Conservation (phyloP, 805 yeast genomes). For the Lipomyces sp. region DNA sequence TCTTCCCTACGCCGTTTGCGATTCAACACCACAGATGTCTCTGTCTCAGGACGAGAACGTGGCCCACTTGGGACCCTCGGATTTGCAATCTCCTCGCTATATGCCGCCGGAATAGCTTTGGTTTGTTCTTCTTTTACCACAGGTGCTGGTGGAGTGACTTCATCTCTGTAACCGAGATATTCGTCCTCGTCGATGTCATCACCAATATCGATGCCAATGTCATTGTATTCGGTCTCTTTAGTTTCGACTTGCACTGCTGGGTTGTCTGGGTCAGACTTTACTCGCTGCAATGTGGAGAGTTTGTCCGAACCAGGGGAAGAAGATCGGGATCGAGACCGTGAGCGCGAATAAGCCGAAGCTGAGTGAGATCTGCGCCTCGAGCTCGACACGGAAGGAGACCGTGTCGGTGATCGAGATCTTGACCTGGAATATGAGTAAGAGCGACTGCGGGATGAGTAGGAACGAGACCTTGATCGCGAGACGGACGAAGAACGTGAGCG, state of each 20-base stretch:
- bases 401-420: not conserved
- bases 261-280: not conserved
- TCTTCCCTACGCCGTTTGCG: slow-evolving; percentile 25
- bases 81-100: not conserved
- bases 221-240: slow-evolving; percentile 16
- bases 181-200: slow-evolving; percentile 23
- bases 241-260: slow-evolving; percentile 9
- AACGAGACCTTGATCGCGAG: slow-evolving; percentile 4
- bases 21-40: not conserved
- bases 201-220: slow-evolving; percentile 30
- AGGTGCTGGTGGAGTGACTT: not conserved
- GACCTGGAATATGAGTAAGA: not conserved
- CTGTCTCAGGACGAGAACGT: not conserved
- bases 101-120: slow-evolving; percentile 1
- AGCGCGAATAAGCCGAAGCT: slow-evolving; percentile 5
- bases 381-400: not conserved
- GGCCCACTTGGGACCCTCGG: not conserved
- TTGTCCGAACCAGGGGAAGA: not conserved
- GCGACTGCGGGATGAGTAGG: not conserved
- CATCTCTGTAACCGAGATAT: slow-evolving; percentile 11
- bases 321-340: slow-evolving; percentile 14
- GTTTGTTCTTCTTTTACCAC: not conserved
- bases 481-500: not conserved
- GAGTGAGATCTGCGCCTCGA: not conserved
- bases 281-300: not conserved